Evolutionary conservation across 371 early-diverging fungal species (phyloP).

Genomic region (Conidiobolus incongruus): DNA sequence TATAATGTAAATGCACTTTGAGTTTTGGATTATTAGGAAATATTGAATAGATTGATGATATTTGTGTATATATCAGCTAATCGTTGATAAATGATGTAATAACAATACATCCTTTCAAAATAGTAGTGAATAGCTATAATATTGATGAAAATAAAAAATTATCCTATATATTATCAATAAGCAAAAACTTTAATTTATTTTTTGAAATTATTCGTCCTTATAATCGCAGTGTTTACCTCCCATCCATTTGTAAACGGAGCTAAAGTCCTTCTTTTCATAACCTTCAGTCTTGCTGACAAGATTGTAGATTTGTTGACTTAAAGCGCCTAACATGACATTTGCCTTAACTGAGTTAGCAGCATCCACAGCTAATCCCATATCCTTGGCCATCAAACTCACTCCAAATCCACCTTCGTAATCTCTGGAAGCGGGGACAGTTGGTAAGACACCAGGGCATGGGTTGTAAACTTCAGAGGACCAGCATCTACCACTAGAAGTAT

Average conservation of each 20-base stretch:
- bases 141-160: too few species aligned
- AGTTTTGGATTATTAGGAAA: too few species aligned
- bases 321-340: conserved; percentile 43
- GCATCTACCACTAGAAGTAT: conserved; percentile 72
- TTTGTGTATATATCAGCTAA: too few species aligned
- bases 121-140: too few species aligned
- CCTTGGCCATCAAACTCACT: conserved; percentile 78
- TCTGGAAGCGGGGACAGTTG: conserved; percentile 58
- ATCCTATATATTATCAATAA: too few species aligned
- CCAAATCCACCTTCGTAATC: conserved; percentile 85
- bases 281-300: conserved; percentile 25
- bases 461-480: conserved; percentile 85
- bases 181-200: too few species aligned
- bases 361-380: conserved; percentile 69
- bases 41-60: too few species aligned
- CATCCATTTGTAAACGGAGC: conserved; percentile 51
- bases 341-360: conserved; percentile 62
- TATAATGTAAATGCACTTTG: too few species aligned
- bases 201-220: too few species aligned
- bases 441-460: conserved; percentile 69
- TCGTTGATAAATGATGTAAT: too few species aligned
- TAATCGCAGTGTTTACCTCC: conserved; percentile 1
- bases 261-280: conserved; percentile 42
- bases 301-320: conserved; percentile 61
- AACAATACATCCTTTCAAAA: too few species aligned